Evolutionary conservation across 495 filamentous ascomycete species (phyloP).

Genomic region (Filosporella fistucella): DNA sequence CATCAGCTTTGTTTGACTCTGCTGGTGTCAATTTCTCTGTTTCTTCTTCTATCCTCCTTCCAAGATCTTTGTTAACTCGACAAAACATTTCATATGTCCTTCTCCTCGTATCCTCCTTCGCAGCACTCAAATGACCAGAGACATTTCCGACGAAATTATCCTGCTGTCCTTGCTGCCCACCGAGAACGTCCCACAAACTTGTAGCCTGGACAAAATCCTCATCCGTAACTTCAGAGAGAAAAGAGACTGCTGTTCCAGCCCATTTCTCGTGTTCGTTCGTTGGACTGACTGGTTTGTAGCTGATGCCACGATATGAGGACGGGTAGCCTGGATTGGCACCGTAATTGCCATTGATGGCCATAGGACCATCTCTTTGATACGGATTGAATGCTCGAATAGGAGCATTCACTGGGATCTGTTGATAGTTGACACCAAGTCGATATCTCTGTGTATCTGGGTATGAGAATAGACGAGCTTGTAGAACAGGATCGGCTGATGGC

Average conservation of each 20-base stretch:
- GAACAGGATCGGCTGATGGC: slow-evolving; percentile 72
- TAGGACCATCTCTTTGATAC: slow-evolving; percentile 70
- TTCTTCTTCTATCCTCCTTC: slow-evolving; percentile 33
- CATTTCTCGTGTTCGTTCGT: slow-evolving; percentile 62
- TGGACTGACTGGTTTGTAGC: slow-evolving; percentile 52
- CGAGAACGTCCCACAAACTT: slow-evolving; percentile 62
- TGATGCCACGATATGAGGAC: slow-evolving; percentile 54
- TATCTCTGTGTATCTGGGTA: slow-evolving; percentile 80
- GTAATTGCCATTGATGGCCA: slow-evolving; percentile 67
- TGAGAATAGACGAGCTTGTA: slow-evolving; percentile 77
- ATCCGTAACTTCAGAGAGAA: slow-evolving; percentile 39
- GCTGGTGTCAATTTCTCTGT: slow-evolving; percentile 44
- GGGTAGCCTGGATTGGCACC: slow-evolving; percentile 67
- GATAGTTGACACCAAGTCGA: slow-evolving; percentile 77
- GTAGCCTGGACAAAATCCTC: slow-evolving; percentile 64
- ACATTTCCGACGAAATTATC: slow-evolving; percentile 64
- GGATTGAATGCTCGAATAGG: slow-evolving; percentile 65
- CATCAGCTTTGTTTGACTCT: slow-evolving; percentile 16
- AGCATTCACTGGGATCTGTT: slow-evolving; percentile 78
- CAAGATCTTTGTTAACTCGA: slow-evolving; percentile 43
- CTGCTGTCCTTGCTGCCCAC: slow-evolving; percentile 56
- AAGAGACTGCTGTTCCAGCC: slow-evolving; percentile 38
- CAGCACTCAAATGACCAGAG: slow-evolving; percentile 49
- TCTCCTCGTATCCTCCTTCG: slow-evolving; percentile 49
- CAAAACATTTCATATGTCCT: slow-evolving; percentile 54